These are phyloP conservation scores for Fomitopsis serialis DNA, from an alignment of 768 basidiomycete species.

Conservation along the genomic window DNA sequence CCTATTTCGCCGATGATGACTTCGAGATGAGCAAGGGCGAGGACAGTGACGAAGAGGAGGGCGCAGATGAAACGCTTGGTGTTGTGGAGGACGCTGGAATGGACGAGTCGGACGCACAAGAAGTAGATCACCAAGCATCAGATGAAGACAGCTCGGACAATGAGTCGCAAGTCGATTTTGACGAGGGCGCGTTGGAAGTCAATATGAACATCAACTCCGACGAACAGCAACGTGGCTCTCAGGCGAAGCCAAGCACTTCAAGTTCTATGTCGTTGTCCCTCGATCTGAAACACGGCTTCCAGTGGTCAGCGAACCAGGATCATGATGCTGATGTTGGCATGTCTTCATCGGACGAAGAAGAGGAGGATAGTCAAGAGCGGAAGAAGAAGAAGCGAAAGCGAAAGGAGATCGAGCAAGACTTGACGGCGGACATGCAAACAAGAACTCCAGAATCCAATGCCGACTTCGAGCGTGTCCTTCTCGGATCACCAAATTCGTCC, in stretches of 20 bases:
- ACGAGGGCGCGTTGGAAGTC: constrained; percentile 39
- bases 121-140: constrained; percentile 8
- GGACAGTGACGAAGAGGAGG: constrained; percentile 16
- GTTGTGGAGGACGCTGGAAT: constrained; percentile 22
- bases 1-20: constrained; percentile 72
- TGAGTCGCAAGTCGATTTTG: constrained; percentile 14
- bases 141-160: constrained; percentile 20
- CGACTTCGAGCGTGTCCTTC: constrained; percentile 90
- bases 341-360: constrained; percentile 44
- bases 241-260: neutral
- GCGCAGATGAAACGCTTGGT: constrained; percentile 24
- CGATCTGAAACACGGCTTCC: constrained; percentile 57
- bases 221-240: neutral
- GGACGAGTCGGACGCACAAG: constrained; percentile 12
- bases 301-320: constrained; percentile 51
- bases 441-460: constrained; percentile 85
- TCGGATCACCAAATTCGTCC: constrained; percentile 95
- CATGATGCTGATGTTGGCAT: constrained; percentile 35
- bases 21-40: constrained; percentile 34
- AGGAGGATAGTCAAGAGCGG: constrained; percentile 36
- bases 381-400: constrained; percentile 66
- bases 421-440: constrained; percentile 84
- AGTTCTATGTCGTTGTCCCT: constrained; percentile 31
- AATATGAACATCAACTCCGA: constrained; percentile 30
- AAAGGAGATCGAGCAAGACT: constrained; percentile 71